Conservation (phyloP, 768 basidiomycete species). For the Pulveroboletus sp. region DNA sequence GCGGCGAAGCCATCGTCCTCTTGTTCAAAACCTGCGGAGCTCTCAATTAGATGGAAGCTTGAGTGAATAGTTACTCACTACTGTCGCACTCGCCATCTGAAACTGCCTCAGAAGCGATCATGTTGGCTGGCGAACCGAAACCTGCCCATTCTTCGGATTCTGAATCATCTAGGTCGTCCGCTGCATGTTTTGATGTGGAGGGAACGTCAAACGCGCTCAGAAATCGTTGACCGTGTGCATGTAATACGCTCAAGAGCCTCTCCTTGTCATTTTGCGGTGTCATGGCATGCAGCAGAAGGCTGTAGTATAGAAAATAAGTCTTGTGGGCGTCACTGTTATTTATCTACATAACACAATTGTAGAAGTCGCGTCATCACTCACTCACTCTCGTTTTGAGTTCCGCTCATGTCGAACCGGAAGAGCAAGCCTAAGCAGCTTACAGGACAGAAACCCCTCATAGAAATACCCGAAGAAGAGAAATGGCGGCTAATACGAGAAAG, state of each 20-base stretch:
- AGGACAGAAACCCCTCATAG: constrained; percentile 26
- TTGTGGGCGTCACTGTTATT: no score
- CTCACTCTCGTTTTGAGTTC: background rate
- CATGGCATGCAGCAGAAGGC: background rate
- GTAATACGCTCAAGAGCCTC: constrained; percentile 36
- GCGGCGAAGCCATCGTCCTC: constrained; percentile 44
- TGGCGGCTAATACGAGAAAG: constrained; percentile 69
- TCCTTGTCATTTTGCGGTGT: constrained; percentile 23
- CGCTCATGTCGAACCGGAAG: constrained; percentile 29
- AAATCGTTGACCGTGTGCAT: constrained; percentile 46
- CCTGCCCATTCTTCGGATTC: constrained; percentile 41
- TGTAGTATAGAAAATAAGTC: no score
- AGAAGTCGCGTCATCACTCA: no score
- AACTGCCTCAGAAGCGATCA: background rate
- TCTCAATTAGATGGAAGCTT: background rate
- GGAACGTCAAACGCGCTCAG: constrained; percentile 36
- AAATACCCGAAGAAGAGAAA: constrained; percentile 72
- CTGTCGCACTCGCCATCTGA: constrained; percentile 21
- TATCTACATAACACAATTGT: no score
- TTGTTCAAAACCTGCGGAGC: constrained; percentile 35
- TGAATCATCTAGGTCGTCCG: constrained; percentile 6
- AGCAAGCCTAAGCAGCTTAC: constrained; percentile 8
- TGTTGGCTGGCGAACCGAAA: constrained; percentile 16
- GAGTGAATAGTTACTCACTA: constrained; percentile 6
- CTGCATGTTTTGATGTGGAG: constrained; percentile 17